These are phyloP conservation scores for Mycena crocata DNA, from an alignment of 768 basidiomycete genomes.

Conservation along the genomic window DNA sequence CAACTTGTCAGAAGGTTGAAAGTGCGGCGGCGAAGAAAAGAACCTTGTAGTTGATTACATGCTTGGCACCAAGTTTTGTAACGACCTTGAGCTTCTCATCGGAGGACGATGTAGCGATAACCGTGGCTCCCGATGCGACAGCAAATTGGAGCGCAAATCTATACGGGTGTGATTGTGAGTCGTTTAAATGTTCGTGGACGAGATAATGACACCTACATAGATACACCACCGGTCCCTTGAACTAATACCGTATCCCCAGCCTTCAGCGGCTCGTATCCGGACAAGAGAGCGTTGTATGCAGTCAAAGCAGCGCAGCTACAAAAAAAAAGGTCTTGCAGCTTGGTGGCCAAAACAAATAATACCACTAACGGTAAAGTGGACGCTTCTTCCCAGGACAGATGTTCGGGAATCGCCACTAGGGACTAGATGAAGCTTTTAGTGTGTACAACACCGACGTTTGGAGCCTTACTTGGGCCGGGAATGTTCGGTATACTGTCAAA, in stretches of 20 bases:
- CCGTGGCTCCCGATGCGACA: slow-evolving; percentile 58
- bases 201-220: slow-evolving; percentile 40
- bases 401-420: background rate
- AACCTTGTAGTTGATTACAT: slow-evolving; percentile 62
- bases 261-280: slow-evolving; percentile 51
- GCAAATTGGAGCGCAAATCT: slow-evolving; percentile 62
- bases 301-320: slow-evolving; percentile 57
- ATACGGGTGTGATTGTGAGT: slow-evolving; percentile 10
- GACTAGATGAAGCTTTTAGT: background rate
- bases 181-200: background rate
- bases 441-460: background rate
- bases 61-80: slow-evolving; percentile 52
- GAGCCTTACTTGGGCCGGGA: slow-evolving; percentile 53
- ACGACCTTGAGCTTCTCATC: slow-evolving; percentile 58
- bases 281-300: slow-evolving; percentile 57
- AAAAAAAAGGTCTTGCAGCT: background rate
- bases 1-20: slow-evolving; percentile 33
- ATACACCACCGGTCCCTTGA: slow-evolving; percentile 58
- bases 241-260: slow-evolving; percentile 61
- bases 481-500: slow-evolving; percentile 63
- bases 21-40: too few species aligned
- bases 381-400: background rate
- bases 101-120: slow-evolving; percentile 64
- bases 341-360: background rate
- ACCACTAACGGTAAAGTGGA: background rate